Base-by-base conservation (phyloP, 75 land plant genomes). In the Isoetes taiwanensis region DNA sequence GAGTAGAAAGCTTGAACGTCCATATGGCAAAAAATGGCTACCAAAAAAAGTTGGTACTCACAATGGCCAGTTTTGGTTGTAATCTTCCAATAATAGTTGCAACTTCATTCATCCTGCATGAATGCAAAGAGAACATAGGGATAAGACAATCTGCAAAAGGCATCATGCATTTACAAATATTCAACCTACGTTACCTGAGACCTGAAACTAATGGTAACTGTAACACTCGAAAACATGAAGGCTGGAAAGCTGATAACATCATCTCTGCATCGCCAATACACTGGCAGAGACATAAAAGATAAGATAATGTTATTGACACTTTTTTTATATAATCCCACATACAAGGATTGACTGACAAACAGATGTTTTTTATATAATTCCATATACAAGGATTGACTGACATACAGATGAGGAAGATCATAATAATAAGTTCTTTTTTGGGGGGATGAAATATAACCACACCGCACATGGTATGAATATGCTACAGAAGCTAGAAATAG, bases 221-320 rank as follows among this genome's bases (percentile, higher is more conserved):
- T 1, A 78, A 76, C 31, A 91, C 75, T 60, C 75, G 80, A 71
- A 83, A 80, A 55, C 67, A 40, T 62, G 81, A 54, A 61, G 89
- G 85, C 64, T 74, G 69, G 57, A 72, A 91, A 30, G 97, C 94
- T 29, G 67, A 52, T 6, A 91, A 72, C 34, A 77, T 57, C 30
- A 78, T 20, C 3, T 77, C 74, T 34, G 69, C 63, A 64, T 86
- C 84, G n/a, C 69, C 17, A 52, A 58, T 73, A 43, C 56, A 57
- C 93, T 88, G 76, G 5, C 50, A 43, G 3, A 14, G 23, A 4
- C 5, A 3, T 5, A 43, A 5, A 43, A 43, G 5, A 5, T 5
- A 5, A 43, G 50, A 43, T 5, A 19, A n/a, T n/a, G n/a, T n/a
- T n/a, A n/a, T n/a, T n/a, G n/a, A n/a, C n/a, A n/a, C n/a, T n/a